Percentiles rank a stretch among this genome's conserved stretches.
These are phyloP conservation scores for Picea glauca DNA, from an alignment of 75 land plant species.

Conservation along the genomic window DNA sequence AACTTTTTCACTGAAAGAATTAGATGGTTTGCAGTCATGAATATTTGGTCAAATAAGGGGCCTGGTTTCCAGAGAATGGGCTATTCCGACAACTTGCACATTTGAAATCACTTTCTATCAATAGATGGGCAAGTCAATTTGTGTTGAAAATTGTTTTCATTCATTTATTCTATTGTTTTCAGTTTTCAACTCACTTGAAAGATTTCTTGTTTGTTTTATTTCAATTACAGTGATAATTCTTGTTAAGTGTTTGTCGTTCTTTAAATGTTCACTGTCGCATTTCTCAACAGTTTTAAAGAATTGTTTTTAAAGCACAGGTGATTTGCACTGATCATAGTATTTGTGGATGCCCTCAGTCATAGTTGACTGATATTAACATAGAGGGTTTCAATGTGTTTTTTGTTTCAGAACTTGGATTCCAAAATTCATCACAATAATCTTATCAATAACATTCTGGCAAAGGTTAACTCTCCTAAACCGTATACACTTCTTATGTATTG, in stretches of 20 bases:
- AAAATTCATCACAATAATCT: conserved; percentile 99
- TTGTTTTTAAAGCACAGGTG: background rate
- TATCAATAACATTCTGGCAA: conserved; percentile 94
- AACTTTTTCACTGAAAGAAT: background rate
- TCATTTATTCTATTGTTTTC: background rate
- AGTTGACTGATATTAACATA: background rate
- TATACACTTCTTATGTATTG: conserved; percentile 4
- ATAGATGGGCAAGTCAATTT: background rate
- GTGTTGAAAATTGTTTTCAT: background rate
- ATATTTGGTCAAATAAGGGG: conserved; percentile 31
- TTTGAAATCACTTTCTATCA: background rate
- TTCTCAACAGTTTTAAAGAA: background rate
- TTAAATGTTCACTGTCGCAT: background rate
- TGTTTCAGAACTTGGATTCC: conserved; percentile 86
- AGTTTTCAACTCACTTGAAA: background rate
- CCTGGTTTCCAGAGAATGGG: background rate
- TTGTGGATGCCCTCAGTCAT: background rate
- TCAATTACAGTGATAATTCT: background rate
- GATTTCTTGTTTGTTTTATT: background rate
- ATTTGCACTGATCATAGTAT: background rate
- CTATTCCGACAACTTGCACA: background rate
- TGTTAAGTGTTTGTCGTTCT: too few species aligned
- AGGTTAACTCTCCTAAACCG: conserved; percentile 39
- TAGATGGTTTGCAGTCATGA: background rate
- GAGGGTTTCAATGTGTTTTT: background rate